These are phyloP conservation scores for Aspergillus jensenii DNA, from an alignment of 2,329 filamentous ascomycete genomes.

Conservation along the genomic window DNA sequence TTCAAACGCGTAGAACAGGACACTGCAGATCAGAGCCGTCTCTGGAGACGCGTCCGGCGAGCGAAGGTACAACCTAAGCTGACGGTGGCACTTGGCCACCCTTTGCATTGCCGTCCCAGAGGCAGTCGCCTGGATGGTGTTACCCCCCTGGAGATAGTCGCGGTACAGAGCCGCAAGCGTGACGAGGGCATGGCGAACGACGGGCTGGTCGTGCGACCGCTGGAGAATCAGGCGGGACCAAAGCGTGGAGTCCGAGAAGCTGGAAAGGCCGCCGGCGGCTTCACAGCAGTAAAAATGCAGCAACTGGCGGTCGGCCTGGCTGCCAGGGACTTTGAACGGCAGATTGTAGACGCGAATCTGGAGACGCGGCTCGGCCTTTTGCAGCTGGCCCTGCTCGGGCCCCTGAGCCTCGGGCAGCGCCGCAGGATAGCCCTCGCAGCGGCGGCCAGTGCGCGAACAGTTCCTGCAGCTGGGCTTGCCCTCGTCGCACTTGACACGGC, in stretches of 20 bases:
- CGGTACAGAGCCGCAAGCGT: constrained; percentile 21
- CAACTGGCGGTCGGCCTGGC: constrained; percentile 23
- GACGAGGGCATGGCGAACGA: constrained; percentile 23
- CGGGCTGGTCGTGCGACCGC: constrained; percentile 21
- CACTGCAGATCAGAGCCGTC: constrained; percentile 25
- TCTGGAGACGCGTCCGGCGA: constrained; percentile 18
- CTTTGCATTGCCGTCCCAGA: constrained; percentile 4
- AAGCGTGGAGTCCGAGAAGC: constrained; percentile 20
- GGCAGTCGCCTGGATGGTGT: neutral
- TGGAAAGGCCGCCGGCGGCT: constrained; percentile 17
- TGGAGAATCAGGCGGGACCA: constrained; percentile 22
- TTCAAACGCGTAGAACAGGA: constrained; percentile 27
- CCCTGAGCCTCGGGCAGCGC: too few species aligned
- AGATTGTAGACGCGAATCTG: constrained; percentile 18
- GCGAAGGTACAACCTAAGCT: constrained; percentile 22
- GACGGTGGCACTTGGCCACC: constrained; percentile 25
- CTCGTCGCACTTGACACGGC: constrained; percentile 7
- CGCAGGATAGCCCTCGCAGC: constrained; percentile 3
- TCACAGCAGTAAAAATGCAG: constrained; percentile 25
- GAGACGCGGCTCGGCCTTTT: neutral
- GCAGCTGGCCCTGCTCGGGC: neutral
- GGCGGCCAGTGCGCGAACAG: neutral
- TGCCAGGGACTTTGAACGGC: constrained; percentile 25
- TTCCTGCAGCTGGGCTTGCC: neutral
- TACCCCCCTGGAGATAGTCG: constrained; percentile 7